Percentiles rank a stretch among this genome's conserved stretches.
Evolutionary conservation across 306 rosid species (phyloP).

Genomic region (Chamaecrista fasciculata): DNA sequence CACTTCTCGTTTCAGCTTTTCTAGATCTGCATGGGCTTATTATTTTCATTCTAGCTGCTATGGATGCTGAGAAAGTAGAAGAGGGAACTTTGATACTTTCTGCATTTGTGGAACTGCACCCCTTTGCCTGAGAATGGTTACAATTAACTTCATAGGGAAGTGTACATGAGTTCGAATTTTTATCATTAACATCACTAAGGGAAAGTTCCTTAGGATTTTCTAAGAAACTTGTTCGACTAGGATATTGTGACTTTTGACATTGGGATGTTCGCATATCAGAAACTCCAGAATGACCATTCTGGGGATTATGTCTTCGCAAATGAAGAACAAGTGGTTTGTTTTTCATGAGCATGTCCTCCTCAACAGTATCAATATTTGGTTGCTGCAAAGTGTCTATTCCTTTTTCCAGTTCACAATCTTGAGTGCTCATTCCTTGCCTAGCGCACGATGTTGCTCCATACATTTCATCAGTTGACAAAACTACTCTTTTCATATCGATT

Average conservation of each 20-base stretch:
- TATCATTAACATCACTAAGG: slow-evolving; percentile 31
- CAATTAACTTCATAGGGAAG: slow-evolving; percentile 39
- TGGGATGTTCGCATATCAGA: slow-evolving; percentile 38
- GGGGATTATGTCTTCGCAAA: slow-evolving; percentile 43
- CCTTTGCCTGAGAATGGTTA: slow-evolving; percentile 37
- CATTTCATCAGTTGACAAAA: slow-evolving; percentile 20
- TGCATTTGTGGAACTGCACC: slow-evolving; percentile 32
- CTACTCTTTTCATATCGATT: slow-evolving; percentile 37
- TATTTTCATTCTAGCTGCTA: slow-evolving; percentile 35
- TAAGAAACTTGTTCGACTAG: slow-evolving; percentile 33
- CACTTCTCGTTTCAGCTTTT: slow-evolving; percentile 34
- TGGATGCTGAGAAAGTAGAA: slow-evolving; percentile 35
- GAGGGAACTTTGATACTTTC: slow-evolving; percentile 32
- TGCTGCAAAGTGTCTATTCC: slow-evolving; percentile 38
- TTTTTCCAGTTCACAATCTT: slow-evolving; percentile 37
- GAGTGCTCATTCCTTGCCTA: slow-evolving; percentile 30
- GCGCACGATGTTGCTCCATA: slow-evolving; percentile 37
- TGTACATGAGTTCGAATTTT: slow-evolving; percentile 41
- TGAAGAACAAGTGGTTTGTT: slow-evolving; percentile 53
- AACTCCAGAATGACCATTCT: slow-evolving; percentile 41
- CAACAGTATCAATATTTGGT: slow-evolving; percentile 31
- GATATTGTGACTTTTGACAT: slow-evolving; percentile 44
- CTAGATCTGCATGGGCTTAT: slow-evolving; percentile 55
- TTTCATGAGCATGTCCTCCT: slow-evolving; percentile 37
- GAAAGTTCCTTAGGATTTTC: slow-evolving; percentile 42